Evolutionary conservation across 129 eudicot genomes (phyloP), one percentile per base, ranked within the genome.

Genomic region (Helianthus tuberosus): DNA sequence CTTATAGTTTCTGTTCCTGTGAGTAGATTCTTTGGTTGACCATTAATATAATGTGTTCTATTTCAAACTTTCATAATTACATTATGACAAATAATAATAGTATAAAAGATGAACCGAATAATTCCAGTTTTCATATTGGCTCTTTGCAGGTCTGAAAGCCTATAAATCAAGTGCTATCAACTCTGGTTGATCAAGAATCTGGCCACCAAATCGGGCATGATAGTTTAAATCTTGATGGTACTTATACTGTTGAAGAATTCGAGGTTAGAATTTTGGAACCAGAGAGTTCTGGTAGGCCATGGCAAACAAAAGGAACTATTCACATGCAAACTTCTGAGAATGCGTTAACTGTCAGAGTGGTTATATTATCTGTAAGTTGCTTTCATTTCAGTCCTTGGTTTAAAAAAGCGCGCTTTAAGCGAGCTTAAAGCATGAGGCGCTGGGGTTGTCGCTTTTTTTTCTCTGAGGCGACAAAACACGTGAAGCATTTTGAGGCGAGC

Each of bases 291-390:
- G 88, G 93, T 76, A 97, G 97, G 65, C 86, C 92, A 69, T 94
- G 99, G 99, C 91, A 94, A 73, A 91, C 84, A 5, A 91, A 85
- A 84, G 97, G 97, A 81, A 87, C 93, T 11, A 94, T 94, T 72
- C 91, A 88, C 25, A 84, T 94, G 97, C 97, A 94, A 80, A 94
- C 84, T 79, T 88, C 90, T 74, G 99, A 94, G 79, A 88, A 94
- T 77, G 99, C 99, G 11, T 77, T 94, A 46, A 94, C 99, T 75
- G 93, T 94, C 39, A 25, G n/a, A n/a, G 96, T 86, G 74, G 97
- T 94, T 81, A 86, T 93, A 35, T 68, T 94, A 75, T 80, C 82
- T 67, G 99, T 94, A 82, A 94, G 99, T 86, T 60, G n/a, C 47
- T 52, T 61, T 61, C 23, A 13, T 68, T 58, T 62, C 47, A n/a